Evolutionary conservation across 805 yeast species (phyloP), one percentile per base, ranked within the genome.

Genomic region (Candida parachauliodes): DNA sequence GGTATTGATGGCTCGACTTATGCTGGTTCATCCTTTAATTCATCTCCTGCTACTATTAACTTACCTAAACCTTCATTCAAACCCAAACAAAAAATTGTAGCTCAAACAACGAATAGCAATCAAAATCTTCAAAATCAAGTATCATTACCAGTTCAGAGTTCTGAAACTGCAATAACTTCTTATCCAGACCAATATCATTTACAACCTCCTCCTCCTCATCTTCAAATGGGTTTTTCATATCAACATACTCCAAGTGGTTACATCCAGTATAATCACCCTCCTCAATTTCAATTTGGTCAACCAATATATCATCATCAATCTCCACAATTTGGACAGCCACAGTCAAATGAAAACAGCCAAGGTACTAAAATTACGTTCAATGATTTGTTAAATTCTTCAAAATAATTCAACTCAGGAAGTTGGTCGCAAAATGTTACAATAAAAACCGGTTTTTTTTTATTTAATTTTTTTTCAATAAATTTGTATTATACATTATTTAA

Each of bases 11-110:
- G 55, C 37, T 63, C 62, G 20, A 60, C 66, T 36, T 75, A 74
- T 52, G 81, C 81, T 37, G 81, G 81, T 21, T 70, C 79, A 25
- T 71, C 79, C 25, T 75, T 75, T 50, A 77, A 72, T 50, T 69
- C 76, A 22, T 73, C 77, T 17, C 81, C 81, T 1, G 74, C 75
- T 23, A 79, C 79, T 3, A 57, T 73, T 40, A 70, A 74, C 11
- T 65, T 75, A 43, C 81, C 81, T 12, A 75, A 74, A 46, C 81
- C 81, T 8, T 65, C 77, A 5, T 75, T 75, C 47, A 65, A 60
- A 32, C 37, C 25, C 18, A 25, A 17, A 34, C 25, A 8, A 36
- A 46, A 15, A 30, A 50, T 29, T 32, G 38, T 10, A 27, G 28
- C 32, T 23, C 23, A 35, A 20, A 26, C 41, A 12, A 16, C 18